These are phyloP conservation scores for Nemania sp. DNA, from an alignment of 2,329 filamentous ascomycete genomes.

Conservation along the genomic window DNA sequence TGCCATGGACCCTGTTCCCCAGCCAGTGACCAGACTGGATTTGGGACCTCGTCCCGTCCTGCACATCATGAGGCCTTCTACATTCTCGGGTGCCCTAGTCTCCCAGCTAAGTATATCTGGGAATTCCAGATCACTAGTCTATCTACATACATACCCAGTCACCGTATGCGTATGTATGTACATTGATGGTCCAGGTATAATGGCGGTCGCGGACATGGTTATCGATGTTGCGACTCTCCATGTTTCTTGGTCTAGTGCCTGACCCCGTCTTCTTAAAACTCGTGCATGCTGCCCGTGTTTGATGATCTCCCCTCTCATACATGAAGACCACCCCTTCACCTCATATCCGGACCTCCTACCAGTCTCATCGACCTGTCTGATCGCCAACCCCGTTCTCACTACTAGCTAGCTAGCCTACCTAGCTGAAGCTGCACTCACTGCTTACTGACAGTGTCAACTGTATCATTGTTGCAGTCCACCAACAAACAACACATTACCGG, in stretches of 20 bases:
- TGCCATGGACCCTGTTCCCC: conserved; percentile 29
- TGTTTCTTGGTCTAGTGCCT: conserved; percentile 41
- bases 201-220: conserved; percentile 53
- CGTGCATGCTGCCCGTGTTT: conserved; percentile 54
- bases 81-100: conserved; percentile 44
- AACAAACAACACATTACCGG: conserved; percentile 31
- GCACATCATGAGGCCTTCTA: conserved; percentile 49
- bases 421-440: no score
- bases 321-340: conserved; percentile 53
- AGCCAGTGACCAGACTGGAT: conserved; percentile 34
- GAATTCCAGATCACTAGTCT: conserved; percentile 23
- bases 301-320: conserved; percentile 53
- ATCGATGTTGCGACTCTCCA: conserved; percentile 50
- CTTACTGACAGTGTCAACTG: not conserved
- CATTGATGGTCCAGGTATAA: conserved; percentile 18
- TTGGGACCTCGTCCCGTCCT: conserved; percentile 42
- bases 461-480: conserved; percentile 34
- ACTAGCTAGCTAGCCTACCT: conserved; percentile 4
- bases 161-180: conserved; percentile 39
- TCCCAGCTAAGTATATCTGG: conserved; percentile 25
- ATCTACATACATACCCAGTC: not conserved
- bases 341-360: conserved; percentile 52
- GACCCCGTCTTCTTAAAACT: conserved; percentile 58
- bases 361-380: conserved; percentile 53
- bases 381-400: conserved; percentile 50